A percentile compares a stretch with the other conserved stretches of the same genome.
Conservation (phyloP, 768 basidiomycete species). For the Kwoniella bestiolae region DNA sequence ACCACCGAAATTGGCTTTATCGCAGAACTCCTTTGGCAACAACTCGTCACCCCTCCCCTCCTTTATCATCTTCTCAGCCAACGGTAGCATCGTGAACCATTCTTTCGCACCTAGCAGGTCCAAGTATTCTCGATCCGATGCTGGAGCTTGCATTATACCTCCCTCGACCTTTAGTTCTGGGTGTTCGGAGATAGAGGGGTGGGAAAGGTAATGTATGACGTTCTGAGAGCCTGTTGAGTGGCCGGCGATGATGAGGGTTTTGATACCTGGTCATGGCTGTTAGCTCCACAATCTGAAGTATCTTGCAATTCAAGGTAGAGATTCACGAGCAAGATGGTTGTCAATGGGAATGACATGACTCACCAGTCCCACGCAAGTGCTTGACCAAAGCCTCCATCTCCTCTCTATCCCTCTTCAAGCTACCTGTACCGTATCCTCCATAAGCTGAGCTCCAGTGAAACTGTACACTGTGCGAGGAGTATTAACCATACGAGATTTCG, state of each 20-base stretch:
- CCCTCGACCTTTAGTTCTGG: constrained; percentile 36
- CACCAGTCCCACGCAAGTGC: constrained; percentile 44
- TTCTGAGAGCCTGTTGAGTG: constrained; percentile 56
- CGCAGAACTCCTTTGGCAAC: constrained; percentile 32
- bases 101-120: constrained; percentile 2
- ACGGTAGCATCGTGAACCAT: constrained; percentile 19
- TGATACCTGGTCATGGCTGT: constrained; percentile 28
- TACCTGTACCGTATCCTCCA: constrained; percentile 43
- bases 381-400: constrained; percentile 49
- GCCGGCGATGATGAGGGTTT: constrained; percentile 51
- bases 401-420: constrained; percentile 40
- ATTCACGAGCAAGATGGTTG: background rate
- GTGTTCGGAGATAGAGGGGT: constrained; percentile 13
- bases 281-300: background rate
- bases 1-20: constrained; percentile 13
- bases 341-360: constrained; percentile 2
- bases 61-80: constrained; percentile 38
- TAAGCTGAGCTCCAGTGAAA: constrained; percentile 50
- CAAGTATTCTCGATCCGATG: constrained; percentile 49
- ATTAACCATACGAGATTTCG: no score
- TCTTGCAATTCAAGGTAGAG: background rate
- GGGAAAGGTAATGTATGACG: constrained; percentile 49
- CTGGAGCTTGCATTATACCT: constrained; percentile 56
- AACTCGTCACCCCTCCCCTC: constrained; percentile 43
- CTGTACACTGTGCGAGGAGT: constrained; percentile 34